Evolutionary conservation across 306 rosid genomes (phyloP).

Genomic region (Corylus americana): DNA sequence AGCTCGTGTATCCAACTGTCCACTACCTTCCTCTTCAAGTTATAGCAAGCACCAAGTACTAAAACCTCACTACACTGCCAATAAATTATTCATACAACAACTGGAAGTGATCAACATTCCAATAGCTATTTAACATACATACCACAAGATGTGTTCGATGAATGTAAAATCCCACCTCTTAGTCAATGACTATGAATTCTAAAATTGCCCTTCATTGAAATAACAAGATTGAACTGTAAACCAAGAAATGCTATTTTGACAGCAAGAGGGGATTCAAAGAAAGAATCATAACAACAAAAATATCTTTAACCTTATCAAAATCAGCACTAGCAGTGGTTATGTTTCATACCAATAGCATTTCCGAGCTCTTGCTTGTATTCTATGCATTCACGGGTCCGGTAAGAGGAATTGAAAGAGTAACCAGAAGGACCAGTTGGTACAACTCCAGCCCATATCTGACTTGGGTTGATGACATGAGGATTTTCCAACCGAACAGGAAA

Average conservation of each 20-base stretch:
- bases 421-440: slow-evolving; percentile 89
- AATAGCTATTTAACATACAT: slow-evolving; percentile 15
- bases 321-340: slow-evolving; percentile 15
- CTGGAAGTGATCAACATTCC: slow-evolving; percentile 24
- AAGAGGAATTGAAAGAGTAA: slow-evolving; percentile 81
- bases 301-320: slow-evolving; percentile 19
- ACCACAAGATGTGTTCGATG: slow-evolving; percentile 4
- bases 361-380: slow-evolving; percentile 94
- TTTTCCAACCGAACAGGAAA: slow-evolving; percentile 90
- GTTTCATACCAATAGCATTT: slow-evolving; percentile 81
- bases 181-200: slow-evolving; percentile 28
- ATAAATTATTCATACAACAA: slow-evolving; percentile 4
- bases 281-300: slow-evolving; percentile 16
- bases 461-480: slow-evolving; percentile 85
- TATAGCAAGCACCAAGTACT: neutral
- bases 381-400: slow-evolving; percentile 66
- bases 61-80: neutral
- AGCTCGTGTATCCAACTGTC: neutral
- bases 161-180: slow-evolving; percentile 13
- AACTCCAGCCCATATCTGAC: slow-evolving; percentile 99
- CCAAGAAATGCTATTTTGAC: slow-evolving; percentile 18
- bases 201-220: slow-evolving; percentile 23
- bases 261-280: slow-evolving; percentile 18
- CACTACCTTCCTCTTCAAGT: neutral
- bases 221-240: slow-evolving; percentile 21